Evolutionary conservation across 441 rosid species (phyloP).

Genomic region (Populus tomentosa): DNA sequence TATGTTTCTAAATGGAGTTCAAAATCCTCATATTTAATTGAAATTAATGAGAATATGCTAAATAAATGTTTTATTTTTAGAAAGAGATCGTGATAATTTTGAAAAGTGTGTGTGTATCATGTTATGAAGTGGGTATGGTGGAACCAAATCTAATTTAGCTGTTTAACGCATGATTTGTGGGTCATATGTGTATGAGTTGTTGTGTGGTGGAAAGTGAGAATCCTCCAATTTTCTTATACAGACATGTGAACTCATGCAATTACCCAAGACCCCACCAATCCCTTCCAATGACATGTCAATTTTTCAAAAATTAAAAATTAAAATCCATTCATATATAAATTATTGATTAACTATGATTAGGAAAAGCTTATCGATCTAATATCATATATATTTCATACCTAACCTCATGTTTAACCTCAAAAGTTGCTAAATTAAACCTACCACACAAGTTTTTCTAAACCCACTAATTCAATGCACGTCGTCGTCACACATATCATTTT

Average conservation of each 20-base stretch:
- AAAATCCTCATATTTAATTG: neutral
- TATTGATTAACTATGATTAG: neutral
- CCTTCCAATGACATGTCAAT: constrained; percentile 2
- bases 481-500: neutral
- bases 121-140: constrained; percentile 10
- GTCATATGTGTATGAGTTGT: constrained; percentile 47
- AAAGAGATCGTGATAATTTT: constrained; percentile 8
- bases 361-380: neutral
- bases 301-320: neutral
- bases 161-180: constrained; percentile 69
- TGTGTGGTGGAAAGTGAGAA: constrained; percentile 62
- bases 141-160: constrained; percentile 56
- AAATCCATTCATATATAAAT: neutral
- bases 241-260: constrained; percentile 57
- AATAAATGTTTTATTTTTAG: neutral
- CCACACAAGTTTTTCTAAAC: neutral
- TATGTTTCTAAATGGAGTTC: neutral
- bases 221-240: constrained; percentile 36
- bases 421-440: neutral
- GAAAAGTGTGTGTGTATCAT: constrained; percentile 14
- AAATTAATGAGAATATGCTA: neutral
- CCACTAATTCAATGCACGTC: neutral
- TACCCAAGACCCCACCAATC: constrained; percentile 32
- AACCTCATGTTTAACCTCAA: neutral
- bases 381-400: neutral